Evolutionary conservation across 352 stramenopile genomes (phyloP), one percentile per base, ranked within the genome.

Genomic region (Discostella stelligera): DNA sequence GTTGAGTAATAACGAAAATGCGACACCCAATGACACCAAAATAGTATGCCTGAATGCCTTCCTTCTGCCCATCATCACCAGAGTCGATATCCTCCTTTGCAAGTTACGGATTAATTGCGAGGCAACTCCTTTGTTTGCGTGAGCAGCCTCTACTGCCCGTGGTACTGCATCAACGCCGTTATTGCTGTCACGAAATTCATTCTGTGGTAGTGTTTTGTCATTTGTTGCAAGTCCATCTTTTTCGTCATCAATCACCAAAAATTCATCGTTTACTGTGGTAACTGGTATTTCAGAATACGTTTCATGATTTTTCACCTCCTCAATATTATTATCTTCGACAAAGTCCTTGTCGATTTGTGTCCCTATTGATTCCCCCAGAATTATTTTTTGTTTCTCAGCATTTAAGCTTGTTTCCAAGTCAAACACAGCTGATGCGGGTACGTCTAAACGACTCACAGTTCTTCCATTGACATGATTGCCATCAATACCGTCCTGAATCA

Each of bases 231-330:
- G 1, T 14, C 11, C 37, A 44, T 44, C 37, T 44, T 3, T 10
- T 10, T 44, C 11, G 37, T 44, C 37, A 10, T 44, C 11, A 44
- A 10, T 32, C 27, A 32, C 27, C 27, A 32, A 32, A 32, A 32
- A 2, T 6, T 32, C 5, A 32, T 32, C 5, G 5, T 32, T 32
- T 5, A 32, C 2, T 32, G 27, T 8, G 7, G 37, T 44, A 3
- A 44, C 37, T 2, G 7, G 7, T 20, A 48, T 37, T 48, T 60
- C 54, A 48, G 25, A n/a, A 49, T 67, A n/a, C 71, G 20, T 58
- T 70, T 32, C 52, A 79, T 32, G 30, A 46, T 65, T 54, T 79
- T 66, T 1, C 5, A 10, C 25, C 30, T 46, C 25, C 30, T 61
- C 25, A 46, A 18, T 37, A 23, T n/a, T 20, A 16, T 41, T 37